These are phyloP conservation scores for Phytopythium cucurbitacearum DNA, from an alignment of 352 stramenopile species.

Conservation along the genomic window DNA sequence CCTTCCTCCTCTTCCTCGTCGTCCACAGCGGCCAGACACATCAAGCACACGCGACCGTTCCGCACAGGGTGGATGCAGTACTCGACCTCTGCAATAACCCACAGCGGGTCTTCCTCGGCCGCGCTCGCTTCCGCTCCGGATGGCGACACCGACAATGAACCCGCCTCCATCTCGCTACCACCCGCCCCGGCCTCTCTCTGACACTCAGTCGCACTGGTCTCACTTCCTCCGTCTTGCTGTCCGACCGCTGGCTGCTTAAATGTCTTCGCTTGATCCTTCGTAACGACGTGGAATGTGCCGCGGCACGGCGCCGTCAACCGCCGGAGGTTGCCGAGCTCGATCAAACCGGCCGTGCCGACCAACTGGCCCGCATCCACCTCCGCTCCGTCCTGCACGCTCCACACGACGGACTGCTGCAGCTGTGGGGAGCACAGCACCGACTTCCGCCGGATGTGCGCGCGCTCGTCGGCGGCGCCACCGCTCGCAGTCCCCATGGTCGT, in stretches of 20 bases:
- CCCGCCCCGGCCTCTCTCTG: not conserved
- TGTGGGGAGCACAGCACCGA: constrained; percentile 29
- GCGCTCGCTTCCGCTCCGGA: too few relatives aligned
- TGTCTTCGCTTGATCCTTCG: constrained; percentile 13
- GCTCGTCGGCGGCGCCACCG: constrained; percentile 8
- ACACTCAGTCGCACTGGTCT: constrained; percentile 4
- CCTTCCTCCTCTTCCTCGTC: constrained; percentile 63
- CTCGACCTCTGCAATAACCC: constrained; percentile 54
- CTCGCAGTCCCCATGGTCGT: too few relatives aligned
- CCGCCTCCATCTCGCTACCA: too few relatives aligned
- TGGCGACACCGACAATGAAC: too few relatives aligned
- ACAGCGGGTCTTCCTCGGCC: constrained; percentile 2
- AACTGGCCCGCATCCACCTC: constrained; percentile 56
- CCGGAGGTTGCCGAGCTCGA: constrained; percentile 58
- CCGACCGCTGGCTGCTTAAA: constrained; percentile 4
- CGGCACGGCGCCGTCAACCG: constrained; percentile 83
- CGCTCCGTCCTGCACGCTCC: constrained; percentile 37
- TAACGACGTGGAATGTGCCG: constrained; percentile 70
- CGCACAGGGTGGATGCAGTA: constrained; percentile 78
- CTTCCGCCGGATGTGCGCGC: constrained; percentile 55
- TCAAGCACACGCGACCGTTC: constrained; percentile 74
- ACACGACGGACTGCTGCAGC: constrained; percentile 36
- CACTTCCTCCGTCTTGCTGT: not conserved
- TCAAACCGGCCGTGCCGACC: constrained; percentile 41
- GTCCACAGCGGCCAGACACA: constrained; percentile 71